A percentile compares a stretch with the other conserved stretches of the same genome.
phyloP scores from a whole-genome alignment of 257 asterid species.

The Solanum tarapatanum region DNA sequence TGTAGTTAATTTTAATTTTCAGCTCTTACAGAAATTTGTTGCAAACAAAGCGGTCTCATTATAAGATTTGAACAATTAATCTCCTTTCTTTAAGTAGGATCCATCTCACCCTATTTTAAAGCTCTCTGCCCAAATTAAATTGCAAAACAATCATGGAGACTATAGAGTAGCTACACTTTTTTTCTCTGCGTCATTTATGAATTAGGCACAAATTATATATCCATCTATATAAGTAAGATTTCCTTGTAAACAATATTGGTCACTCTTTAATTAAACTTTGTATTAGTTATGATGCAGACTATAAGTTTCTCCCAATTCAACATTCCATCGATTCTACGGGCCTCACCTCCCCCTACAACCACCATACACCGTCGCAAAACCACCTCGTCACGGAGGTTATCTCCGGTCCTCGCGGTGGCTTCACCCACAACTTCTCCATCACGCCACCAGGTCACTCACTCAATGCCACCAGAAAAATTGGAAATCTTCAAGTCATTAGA shows the following conservation, averaged over 20 bases:
- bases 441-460: background rate
- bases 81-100: too few relatives aligned
- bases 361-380: background rate
- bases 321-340: background rate
- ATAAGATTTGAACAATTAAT: too few relatives aligned
- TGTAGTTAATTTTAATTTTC: too few relatives aligned
- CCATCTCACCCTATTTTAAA: too few relatives aligned
- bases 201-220: too few relatives aligned
- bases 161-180: too few relatives aligned
- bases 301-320: background rate
- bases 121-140: too few relatives aligned
- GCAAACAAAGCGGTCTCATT: too few relatives aligned
- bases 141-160: too few relatives aligned
- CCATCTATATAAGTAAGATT: background rate
- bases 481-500: conserved; percentile 28
- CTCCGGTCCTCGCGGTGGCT: background rate
- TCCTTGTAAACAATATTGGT: background rate
- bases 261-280: background rate
- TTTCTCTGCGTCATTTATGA: too few relatives aligned
- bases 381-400: background rate
- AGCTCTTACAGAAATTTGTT: too few relatives aligned
- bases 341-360: background rate
- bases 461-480: conserved; percentile 17
- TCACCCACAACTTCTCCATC: background rate
- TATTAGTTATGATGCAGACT: conserved; percentile 1